Base-by-base conservation (phyloP, 169 alveolate species). In the Eimeria necatrix region DNA sequence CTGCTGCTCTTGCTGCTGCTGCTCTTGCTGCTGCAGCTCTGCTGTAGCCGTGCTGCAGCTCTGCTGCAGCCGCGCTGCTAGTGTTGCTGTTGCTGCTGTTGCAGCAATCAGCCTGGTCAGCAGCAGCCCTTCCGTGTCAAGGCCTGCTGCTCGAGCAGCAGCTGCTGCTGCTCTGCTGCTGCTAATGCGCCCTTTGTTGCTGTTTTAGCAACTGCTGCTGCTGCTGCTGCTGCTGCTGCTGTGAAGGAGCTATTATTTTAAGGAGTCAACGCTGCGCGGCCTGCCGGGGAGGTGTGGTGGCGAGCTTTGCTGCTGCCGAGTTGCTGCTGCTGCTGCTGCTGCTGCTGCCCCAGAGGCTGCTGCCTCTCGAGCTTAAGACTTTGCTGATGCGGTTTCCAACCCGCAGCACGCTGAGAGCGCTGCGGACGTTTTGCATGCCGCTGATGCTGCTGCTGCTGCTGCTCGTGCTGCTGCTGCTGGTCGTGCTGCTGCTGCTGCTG, bases 401-500 rank as follows among this genome's bases (percentile, higher is more conserved):
- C 49, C 80, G 80, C 18, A 70, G 46, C 49, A 24, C 80, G 41
- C 46, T 70, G 48, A 70, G 46, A 14, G 80, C 80, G n/a, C 80
- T 70, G 6, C 80, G 80, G n/a, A 70, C 80, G 5, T 70, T 70
- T 14, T 59, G 80, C 80, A 56, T 70, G 80, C 80, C n/a, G 46
- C 48, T 70, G 80, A 14, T 70, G 41, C 80, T 70, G 80, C 80
- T 24, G 22, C 10, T 70, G 41, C 46, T 70, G 80, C 80, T 70
- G 32, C 41, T 70, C 14, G 80, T 59, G 80, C 80, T 70, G 80
- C 80, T 70, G 46, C 48, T 70, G 80, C 48, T 70, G 80, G 32
- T 70, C 41, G 70, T 59, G 80, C 80, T 70, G 80, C 80, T 70
- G 46, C 48, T 70, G 80, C 48, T 70, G 80, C 80, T 70, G 80